phyloP scores from a whole-genome alignment of 176 grass and related monocot species.

The Carex kokanica region DNA sequence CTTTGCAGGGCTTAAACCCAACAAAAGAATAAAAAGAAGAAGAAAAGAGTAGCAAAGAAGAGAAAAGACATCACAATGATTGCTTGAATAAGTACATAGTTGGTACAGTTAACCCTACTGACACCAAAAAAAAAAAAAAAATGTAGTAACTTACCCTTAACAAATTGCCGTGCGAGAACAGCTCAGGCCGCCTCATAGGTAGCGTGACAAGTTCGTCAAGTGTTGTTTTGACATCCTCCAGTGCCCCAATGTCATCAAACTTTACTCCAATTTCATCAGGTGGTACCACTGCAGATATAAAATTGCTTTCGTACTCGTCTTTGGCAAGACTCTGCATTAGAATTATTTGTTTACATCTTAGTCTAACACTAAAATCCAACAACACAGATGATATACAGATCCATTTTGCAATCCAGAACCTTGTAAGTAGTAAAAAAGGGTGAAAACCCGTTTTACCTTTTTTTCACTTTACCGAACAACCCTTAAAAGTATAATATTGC shows the following conservation, averaged over 20 bases:
- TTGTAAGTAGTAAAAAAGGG: not conserved
- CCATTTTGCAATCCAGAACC: not conserved
- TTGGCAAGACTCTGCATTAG: slow-evolving; percentile 70
- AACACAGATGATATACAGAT: not conserved
- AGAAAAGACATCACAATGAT: not conserved
- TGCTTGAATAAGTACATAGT: not conserved
- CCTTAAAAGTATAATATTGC: not conserved
- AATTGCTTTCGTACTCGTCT: slow-evolving; percentile 91
- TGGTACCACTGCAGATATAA: slow-evolving; percentile 79
- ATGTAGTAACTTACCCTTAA: slow-evolving; percentile 54
- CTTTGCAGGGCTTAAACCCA: slow-evolving; percentile 84
- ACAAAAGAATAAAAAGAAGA: not conserved
- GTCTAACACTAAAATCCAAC: not conserved
- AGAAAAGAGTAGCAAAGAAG: not conserved
- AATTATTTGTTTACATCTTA: slow-evolving; percentile 8
- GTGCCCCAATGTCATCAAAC: slow-evolving; percentile 95
- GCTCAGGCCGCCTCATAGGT: slow-evolving; percentile 93
- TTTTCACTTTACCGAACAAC: not conserved
- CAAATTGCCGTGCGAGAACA: slow-evolving; percentile 87
- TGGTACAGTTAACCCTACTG: not conserved
- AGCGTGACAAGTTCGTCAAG: slow-evolving; percentile 90
- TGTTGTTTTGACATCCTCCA: slow-evolving; percentile 88
- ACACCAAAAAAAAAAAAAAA: slow-evolving; percentile 20
- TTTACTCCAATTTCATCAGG: slow-evolving; percentile 92
- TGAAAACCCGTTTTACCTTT: not conserved